Base-by-base conservation (phyloP, 1,284 basidiomycete genomes). In the Serendipita sp. region DNA sequence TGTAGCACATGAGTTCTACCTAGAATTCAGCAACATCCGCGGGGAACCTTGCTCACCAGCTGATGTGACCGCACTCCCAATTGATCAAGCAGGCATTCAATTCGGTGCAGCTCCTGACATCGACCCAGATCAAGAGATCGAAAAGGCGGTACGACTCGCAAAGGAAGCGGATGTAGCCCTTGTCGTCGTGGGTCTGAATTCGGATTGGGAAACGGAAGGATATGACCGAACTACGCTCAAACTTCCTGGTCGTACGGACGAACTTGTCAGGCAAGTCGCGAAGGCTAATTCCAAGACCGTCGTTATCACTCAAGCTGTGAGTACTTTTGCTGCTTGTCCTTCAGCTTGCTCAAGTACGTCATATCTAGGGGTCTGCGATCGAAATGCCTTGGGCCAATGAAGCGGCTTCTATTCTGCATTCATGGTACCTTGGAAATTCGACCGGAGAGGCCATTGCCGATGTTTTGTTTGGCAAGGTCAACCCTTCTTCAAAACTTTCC, bases 361-460 rank as follows among this genome's bases (percentile, higher is more conserved):
- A 41, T 41, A 41, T 6, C 10, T n/a, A 58, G 53, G 53, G 53
- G 47, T 70, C 78, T 67, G 69, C 82, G 66, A 70, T 81, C 62
- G 69, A 74, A 44, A 77, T 83, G 72, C 79, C 80, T 8, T 83
- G 81, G 82, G 67, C 78, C 43, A 69, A 75, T 10, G 65, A 77
- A 44, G 75, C 75, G 2, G 64, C 68, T n/a, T 76, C 79, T 0
- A 65, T 81, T 6, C 62, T 82, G 29, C 79, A 81, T 73, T 77
- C 79, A 13, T 82, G 79, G 68, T 82, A 79, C 66, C 79, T 79
- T 10, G 82, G 82, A 2, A 82, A 84, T 69, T 80, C 80, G 67
- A 69, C 76, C 29, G 82, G 82, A 5, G 76, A 77, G 63, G 79
- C 75, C 3, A 68, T 83, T 3, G 78, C 79, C 2, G 78, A 82